phyloP scores from a whole-genome alignment of 1,284 basidiomycete species.

The Ganoderma sp. region DNA sequence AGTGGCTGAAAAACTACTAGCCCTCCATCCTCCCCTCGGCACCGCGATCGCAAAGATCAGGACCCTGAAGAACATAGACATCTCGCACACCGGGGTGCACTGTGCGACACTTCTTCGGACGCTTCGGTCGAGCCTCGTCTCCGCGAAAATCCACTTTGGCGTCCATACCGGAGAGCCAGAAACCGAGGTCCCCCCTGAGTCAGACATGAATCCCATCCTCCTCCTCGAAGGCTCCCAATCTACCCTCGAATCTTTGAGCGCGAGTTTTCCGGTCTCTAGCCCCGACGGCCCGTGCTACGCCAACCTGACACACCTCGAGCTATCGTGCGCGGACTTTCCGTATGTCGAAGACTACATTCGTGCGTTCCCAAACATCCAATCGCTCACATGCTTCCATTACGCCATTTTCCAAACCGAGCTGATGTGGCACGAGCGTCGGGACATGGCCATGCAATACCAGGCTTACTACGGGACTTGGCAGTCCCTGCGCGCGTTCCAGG shows the following conservation, averaged over 20 bases:
- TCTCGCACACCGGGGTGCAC: neutral
- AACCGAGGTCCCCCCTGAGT: neutral
- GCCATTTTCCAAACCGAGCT: neutral
- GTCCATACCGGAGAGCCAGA: neutral
- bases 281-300: neutral
- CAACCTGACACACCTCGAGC: neutral
- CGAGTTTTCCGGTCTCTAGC: neutral
- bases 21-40: neutral
- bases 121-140: neutral
- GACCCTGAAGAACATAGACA: neutral
- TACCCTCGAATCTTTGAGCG: neutral
- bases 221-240: neutral
- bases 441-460: neutral
- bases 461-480: neutral
- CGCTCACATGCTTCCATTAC: neutral
- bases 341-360: neutral
- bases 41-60: neutral
- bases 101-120: neutral
- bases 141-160: neutral
- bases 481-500: neutral
- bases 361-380: neutral
- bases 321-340: neutral
- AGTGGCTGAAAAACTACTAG: neutral
- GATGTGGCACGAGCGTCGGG: neutral
- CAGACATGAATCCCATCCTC: neutral